Evolutionary conservation across 192 early-diverging fungal species (phyloP), one percentile per base, ranked within the genome.

Genomic region (Chytriomyces sp.): DNA sequence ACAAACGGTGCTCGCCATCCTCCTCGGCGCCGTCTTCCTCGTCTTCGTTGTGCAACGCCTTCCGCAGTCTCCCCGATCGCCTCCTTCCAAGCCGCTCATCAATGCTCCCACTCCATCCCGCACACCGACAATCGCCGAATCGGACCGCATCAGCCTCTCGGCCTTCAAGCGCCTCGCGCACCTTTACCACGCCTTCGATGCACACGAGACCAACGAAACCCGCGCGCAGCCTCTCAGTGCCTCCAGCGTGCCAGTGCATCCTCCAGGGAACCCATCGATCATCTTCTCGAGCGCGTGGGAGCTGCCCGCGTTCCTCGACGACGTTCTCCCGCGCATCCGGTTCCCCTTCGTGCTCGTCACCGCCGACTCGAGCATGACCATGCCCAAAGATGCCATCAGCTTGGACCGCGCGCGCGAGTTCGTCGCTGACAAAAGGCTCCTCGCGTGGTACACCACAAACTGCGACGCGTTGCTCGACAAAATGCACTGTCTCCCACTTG

Each of bases 371-470:
- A 17, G 8, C 1, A 37, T 30, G 1, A 17, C 32, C 26, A 62
- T 62, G 32, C 60, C 60, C 2, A 17, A 22, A 8, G 60, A 36
- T 30, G 60, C 26, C 0, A 3, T 62, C 31, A 37, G 19, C 6
- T 1, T 36, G 34, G 2, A 62, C 26, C 32, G 38, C 14, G 38
- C 60, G 19, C 17, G 14, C 4, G 28, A 34, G 31, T 36, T 62
- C 19, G 31, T 1, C 2, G 60, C 60, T 10, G 39, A 34, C 3
- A 28, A 0, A 8, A 1, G 39, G 22, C 2, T 62, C 19, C 19
- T 39, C 14, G 32, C 3, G 19, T 62, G 60, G 60, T 62, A 37
- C 60, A 62, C 60, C 31, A 62, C 14, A 12, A 62, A 62, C 39
- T 62, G 60, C 39, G 60, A 62, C 26, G 28, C 39, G 31, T n/a